Evolutionary conservation across 345 rosid species (phyloP).

Genomic region (Pistacia vera): DNA sequence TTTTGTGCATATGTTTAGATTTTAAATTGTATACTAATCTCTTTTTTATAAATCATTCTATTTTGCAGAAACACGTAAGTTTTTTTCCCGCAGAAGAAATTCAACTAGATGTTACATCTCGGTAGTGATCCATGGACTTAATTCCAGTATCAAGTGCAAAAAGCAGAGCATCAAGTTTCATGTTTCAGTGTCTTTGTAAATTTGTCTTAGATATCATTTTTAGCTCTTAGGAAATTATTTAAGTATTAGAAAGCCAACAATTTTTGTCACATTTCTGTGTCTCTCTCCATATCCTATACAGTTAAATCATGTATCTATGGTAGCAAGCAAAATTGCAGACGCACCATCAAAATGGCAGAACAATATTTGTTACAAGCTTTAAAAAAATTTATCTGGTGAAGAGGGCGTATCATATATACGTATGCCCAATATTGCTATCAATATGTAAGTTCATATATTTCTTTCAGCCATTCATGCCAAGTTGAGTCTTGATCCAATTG

Average conservation of each 20-base stretch:
- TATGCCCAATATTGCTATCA: too few species aligned
- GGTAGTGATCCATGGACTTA: background rate
- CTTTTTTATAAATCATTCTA: background rate
- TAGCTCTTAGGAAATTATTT: background rate
- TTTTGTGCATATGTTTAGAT: background rate
- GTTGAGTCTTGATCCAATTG: too few species aligned
- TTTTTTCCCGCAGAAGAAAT: conserved; percentile 23
- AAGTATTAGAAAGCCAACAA: background rate
- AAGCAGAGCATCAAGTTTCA: background rate
- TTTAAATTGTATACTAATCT: background rate
- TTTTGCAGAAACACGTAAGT: conserved; percentile 45
- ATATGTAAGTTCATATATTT: too few species aligned
- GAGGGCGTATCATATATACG: too few species aligned
- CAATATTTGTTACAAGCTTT: too few species aligned
- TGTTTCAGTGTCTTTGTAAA: background rate
- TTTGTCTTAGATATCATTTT: background rate
- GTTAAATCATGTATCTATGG: too few species aligned
- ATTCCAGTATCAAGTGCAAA: background rate
- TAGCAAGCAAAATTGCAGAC: too few species aligned
- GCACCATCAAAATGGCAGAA: too few species aligned
- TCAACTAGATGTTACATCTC: conserved; percentile 12
- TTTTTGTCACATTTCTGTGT: background rate
- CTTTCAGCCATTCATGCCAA: too few species aligned
- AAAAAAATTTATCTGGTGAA: too few species aligned
- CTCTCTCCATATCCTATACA: background rate